Conservation (phyloP, 2,329 filamentous ascomycete species). For the Fusarium zealandicum region DNA sequence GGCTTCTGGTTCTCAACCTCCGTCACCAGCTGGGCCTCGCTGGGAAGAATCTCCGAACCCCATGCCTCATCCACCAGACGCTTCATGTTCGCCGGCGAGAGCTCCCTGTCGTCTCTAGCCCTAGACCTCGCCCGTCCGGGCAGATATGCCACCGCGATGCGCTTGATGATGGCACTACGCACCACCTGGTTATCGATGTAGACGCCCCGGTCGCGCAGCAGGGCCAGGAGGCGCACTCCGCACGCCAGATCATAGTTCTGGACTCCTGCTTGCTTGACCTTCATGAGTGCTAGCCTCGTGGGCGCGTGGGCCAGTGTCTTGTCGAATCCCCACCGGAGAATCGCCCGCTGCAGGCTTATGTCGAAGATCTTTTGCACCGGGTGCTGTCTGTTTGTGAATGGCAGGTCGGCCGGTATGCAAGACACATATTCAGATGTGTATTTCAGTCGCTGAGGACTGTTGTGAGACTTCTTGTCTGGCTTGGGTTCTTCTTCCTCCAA, state of each 20-base stretch:
- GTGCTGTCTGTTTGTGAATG: conserved; percentile 51
- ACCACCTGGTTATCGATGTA: conserved; percentile 46
- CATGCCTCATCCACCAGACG: conserved; percentile 46
- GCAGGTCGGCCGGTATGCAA: conserved; percentile 51
- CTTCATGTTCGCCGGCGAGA: conserved; percentile 44
- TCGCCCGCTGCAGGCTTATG: conserved; percentile 46
- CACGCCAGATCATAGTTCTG: conserved; percentile 46
- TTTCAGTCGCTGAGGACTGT: conserved; percentile 1
- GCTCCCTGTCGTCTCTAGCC: conserved; percentile 43
- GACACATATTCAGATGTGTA: conserved; percentile 3
- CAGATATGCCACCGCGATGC: conserved; percentile 42
- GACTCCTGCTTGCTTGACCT: conserved; percentile 14
- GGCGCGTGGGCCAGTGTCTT: conserved; percentile 42
- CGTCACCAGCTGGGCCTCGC: conserved; percentile 27
- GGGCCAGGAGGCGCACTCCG: conserved; percentile 48
- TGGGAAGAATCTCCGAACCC: conserved; percentile 44
- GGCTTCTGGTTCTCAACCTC: conserved; percentile 43
- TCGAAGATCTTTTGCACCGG: conserved; percentile 58
- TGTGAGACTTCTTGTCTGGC: not conserved
- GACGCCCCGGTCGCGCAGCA: conserved; percentile 47
- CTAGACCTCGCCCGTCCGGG: conserved; percentile 41
- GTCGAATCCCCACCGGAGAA: conserved; percentile 57
- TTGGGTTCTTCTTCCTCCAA: conserved; percentile 3
- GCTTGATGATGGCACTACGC: conserved; percentile 39
- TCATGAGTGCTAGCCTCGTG: conserved; percentile 14